Conservation (phyloP, 768 basidiomycete genomes). For the Cytidiella melzeri region DNA sequence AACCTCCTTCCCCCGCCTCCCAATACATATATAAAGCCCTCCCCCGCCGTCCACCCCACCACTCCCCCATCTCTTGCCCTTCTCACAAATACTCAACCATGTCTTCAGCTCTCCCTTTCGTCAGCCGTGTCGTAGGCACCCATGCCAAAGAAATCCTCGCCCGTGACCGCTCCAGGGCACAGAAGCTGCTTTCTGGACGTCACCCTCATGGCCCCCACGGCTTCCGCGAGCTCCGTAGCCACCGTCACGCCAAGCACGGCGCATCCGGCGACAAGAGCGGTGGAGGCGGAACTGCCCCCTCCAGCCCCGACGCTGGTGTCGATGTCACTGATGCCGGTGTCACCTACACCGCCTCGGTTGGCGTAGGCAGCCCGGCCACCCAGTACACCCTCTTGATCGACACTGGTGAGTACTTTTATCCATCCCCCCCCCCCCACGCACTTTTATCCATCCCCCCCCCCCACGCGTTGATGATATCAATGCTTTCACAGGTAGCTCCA, state of each 20-base stretch:
- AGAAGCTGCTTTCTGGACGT: slow-evolving; percentile 47
- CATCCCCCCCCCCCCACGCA: no score
- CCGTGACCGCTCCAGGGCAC: slow-evolving; percentile 47
- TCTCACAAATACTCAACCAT: neutral
- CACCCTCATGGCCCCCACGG: slow-evolving; percentile 48
- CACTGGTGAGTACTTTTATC: slow-evolving; percentile 34
- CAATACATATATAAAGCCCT: neutral
- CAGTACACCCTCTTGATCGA: slow-evolving; percentile 51
- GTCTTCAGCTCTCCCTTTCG: slow-evolving; percentile 35
- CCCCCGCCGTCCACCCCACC: neutral
- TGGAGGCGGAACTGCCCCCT: slow-evolving; percentile 5
- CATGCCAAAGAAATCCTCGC: slow-evolving; percentile 44
- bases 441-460: neutral
- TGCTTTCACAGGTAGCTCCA: slow-evolving; percentile 34
- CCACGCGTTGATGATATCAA: neutral
- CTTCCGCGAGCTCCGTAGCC: slow-evolving; percentile 24
- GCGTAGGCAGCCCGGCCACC: slow-evolving; percentile 45
- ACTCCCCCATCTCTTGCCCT: neutral
- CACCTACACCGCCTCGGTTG: slow-evolving; percentile 47
- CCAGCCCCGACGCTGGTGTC: slow-evolving; percentile 30
- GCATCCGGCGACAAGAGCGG: slow-evolving; percentile 12
- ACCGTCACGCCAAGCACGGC: slow-evolving; percentile 20
- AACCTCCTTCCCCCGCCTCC: no score
- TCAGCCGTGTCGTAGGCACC: slow-evolving; percentile 33
- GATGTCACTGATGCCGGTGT: slow-evolving; percentile 55